A percentile compares a stretch with the other conserved stretches of the same genome.
phyloP scores from a whole-genome alignment of 345 rosid species.

The Durio zibethinus region DNA sequence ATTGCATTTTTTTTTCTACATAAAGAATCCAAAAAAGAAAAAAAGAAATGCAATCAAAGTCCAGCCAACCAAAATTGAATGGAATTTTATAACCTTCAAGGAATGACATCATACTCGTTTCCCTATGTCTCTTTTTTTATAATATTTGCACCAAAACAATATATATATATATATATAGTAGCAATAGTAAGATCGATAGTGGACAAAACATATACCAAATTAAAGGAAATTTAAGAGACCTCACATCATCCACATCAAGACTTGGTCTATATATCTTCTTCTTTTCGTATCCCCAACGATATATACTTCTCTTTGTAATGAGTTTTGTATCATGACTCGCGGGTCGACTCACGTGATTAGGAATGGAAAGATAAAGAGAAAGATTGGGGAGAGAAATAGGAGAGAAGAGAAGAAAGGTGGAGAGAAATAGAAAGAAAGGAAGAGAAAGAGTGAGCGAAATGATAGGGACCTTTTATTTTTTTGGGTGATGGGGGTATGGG shows the following conservation, averaged over 20 bases:
- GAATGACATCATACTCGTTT: conserved; percentile 2
- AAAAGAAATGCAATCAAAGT: background rate
- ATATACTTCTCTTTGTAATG: background rate
- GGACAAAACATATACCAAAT: background rate
- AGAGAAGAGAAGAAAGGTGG: background rate
- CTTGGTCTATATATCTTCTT: background rate
- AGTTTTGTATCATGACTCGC: background rate
- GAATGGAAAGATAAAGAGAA: background rate
- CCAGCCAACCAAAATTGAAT: conserved; percentile 3
- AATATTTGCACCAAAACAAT: no score
- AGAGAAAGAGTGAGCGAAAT: background rate
- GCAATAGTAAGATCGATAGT: background rate
- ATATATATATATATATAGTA: no score
- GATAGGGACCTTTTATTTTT: background rate
- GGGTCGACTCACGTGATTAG: no score
- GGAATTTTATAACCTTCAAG: background rate
- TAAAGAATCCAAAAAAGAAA: background rate
- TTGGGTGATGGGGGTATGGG: no score
- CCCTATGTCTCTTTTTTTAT: background rate
- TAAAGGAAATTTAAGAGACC: background rate
- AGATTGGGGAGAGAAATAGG: background rate
- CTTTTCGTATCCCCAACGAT: no score
- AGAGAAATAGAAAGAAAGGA: background rate
- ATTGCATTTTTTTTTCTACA: background rate
- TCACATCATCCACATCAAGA: background rate